Conservation (phyloP, 768 basidiomycete genomes). For the Podaxis pistillaris region DNA sequence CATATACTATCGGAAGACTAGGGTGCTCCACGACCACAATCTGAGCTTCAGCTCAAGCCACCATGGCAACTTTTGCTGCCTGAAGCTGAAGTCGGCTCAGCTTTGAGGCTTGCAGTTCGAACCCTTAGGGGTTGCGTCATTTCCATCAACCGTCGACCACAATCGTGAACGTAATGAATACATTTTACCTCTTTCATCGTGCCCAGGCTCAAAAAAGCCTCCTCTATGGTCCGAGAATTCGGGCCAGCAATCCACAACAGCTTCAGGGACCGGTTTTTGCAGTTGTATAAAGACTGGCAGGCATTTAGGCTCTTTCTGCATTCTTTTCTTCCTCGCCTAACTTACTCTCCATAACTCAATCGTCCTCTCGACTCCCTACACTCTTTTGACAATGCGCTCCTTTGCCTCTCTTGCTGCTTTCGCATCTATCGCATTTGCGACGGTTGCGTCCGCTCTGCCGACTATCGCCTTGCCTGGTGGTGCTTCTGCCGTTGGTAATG, state of each 20-base stretch:
- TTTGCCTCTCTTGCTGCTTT: constrained; percentile 18
- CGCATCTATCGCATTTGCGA: constrained; percentile 13
- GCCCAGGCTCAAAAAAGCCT: background rate
- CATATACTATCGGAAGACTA: background rate
- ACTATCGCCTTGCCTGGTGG: background rate
- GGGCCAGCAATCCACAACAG: background rate
- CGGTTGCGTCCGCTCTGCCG: constrained; percentile 12
- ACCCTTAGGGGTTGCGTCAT: background rate
- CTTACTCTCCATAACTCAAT: background rate
- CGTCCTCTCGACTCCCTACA: constrained; percentile 18
- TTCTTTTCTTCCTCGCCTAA: background rate
- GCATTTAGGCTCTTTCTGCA: background rate
- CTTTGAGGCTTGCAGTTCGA: background rate
- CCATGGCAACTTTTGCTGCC: background rate
- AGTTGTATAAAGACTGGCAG: background rate
- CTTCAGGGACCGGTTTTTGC: background rate
- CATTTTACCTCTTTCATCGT: background rate
- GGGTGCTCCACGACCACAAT: background rate
- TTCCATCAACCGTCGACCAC: background rate
- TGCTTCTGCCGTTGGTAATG: background rate
- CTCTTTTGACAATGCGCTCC: constrained; percentile 7
- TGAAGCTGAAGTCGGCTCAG: background rate
- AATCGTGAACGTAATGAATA: background rate
- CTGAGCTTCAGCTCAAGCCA: background rate
- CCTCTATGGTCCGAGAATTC: background rate